Base-by-base conservation (phyloP, 108 stramenopile species). In the Cyclostephanos tholiformis region DNA sequence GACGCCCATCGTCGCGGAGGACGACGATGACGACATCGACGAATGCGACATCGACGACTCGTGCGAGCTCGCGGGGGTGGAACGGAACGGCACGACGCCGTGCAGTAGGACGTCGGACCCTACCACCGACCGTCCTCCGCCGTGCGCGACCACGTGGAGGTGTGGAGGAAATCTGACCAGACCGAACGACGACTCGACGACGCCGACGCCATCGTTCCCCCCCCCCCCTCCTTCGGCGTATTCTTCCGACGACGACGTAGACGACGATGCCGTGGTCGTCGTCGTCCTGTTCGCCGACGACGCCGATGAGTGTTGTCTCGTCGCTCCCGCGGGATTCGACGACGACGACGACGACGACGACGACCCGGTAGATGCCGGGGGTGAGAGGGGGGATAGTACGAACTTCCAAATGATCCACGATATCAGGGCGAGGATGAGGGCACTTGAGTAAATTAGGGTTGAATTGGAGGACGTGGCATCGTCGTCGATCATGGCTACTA, bases 71-170 rank as follows among this genome's bases (percentile, higher is more conserved):
- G 58, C 36, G 23, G 32, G 39, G 19, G 76, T 77, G 25, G 51
- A 70, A 51, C 68, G 61, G 56, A 77, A 77, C 16, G 76, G 76
- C 11, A 77, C 63, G 13, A 77, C 39, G 17, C 76, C 76, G 4
- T 69, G 51, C 6, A 65, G 14, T 41, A 73, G 72, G 53, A 12
- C 27, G 23, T 36, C 56, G 25, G 67, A 41, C 16, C 35, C 14
- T 0, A 2, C 29, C 26, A 29, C 11, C n/a, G 22, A 48, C 9
- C 13, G 23, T 50, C 35, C 1, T 22, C 22, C 19, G 17, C 25
- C 25, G 4, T 2, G 14, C 17, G 58, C n/a, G 3, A 63, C 44
- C 7, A 43, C 26, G 41, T 44, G 17, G 17, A 77, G 44, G 52
- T 77, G 76, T n/a, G 76, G 76, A 11, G 76, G 76, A 69, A 64